Conservation (phyloP, 371 early-diverging fungal species). For the Circinella minor region DNA sequence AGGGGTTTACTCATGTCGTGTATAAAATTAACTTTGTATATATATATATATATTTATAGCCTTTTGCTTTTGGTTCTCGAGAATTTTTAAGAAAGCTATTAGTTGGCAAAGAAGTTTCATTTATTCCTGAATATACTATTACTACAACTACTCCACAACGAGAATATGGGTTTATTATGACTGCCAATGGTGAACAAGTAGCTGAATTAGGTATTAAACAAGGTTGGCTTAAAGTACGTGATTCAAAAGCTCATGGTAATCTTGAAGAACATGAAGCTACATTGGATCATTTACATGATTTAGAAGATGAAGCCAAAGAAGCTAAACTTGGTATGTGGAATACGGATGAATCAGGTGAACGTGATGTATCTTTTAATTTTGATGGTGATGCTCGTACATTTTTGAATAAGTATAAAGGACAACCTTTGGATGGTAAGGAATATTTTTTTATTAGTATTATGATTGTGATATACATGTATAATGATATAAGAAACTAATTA, state of each 20-base stretch:
- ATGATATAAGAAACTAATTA: not conserved
- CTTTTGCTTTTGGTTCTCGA: conserved; percentile 86
- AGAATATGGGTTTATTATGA: conserved; percentile 72
- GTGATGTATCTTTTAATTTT: conserved; percentile 59
- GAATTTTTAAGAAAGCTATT: conserved; percentile 87
- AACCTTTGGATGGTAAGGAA: conserved; percentile 70
- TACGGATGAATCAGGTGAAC: conserved; percentile 61
- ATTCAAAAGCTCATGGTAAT: conserved; percentile 46
- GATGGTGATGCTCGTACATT: conserved; percentile 78
- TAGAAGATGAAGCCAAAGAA: conserved; percentile 78
- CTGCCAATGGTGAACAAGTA: conserved; percentile 73
- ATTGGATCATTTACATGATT: conserved; percentile 61
- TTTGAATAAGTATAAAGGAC: conserved; percentile 81
- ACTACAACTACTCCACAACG: conserved; percentile 61
- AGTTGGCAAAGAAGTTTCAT: conserved; percentile 89
- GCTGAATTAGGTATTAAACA: conserved; percentile 73
- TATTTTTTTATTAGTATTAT: not conserved
- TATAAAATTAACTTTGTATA: no score
- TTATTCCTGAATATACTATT: conserved; percentile 79
- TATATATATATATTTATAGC: conserved; percentile 39
- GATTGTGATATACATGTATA: not conserved
- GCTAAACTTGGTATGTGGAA: conserved; percentile 82
- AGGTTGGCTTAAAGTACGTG: conserved; percentile 88
- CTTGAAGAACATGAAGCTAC: conserved; percentile 57
- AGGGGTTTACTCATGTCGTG: no score